These are phyloP conservation scores for Fusarium nurragi DNA, from an alignment of 2,329 filamentous ascomycete genomes.

Conservation along the genomic window DNA sequence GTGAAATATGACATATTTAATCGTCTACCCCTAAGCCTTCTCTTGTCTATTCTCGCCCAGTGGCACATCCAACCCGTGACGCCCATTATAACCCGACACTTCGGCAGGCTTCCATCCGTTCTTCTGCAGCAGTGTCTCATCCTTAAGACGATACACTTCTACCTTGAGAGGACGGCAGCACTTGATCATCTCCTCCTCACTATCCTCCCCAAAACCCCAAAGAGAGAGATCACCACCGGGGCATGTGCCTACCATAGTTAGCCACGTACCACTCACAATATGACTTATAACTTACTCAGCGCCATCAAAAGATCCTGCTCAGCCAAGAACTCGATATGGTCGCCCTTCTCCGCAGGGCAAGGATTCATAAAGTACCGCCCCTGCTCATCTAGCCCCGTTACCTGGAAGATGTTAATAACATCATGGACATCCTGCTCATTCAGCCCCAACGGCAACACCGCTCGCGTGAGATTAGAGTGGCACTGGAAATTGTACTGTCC, in stretches of 20 bases:
- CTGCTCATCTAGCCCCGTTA: constrained; percentile 77
- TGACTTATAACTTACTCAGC: constrained; percentile 53
- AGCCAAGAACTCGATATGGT: constrained; percentile 80
- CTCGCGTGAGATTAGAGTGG: constrained; percentile 81
- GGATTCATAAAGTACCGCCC: constrained; percentile 82
- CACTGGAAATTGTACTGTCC: constrained; percentile 82
- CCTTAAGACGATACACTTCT: constrained; percentile 72
- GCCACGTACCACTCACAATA: not conserved
- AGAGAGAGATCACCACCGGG: constrained; percentile 82
- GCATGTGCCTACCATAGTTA: constrained; percentile 65
- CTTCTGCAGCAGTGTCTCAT: constrained; percentile 60
- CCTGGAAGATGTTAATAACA: constrained; percentile 87
- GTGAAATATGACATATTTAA: not conserved
- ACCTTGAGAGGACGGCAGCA: constrained; percentile 79
- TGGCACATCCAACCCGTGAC: constrained; percentile 39
- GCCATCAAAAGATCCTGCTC: constrained; percentile 78
- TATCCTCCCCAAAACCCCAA: constrained; percentile 81
- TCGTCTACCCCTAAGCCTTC: not conserved
- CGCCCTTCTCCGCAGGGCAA: constrained; percentile 63
- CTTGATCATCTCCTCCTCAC: constrained; percentile 72
- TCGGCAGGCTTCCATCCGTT: constrained; percentile 70
- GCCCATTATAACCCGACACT: constrained; percentile 63
- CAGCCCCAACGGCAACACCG: constrained; percentile 74
- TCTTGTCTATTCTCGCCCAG: constrained; percentile 33
- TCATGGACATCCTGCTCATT: constrained; percentile 82